Conservation (phyloP, 164 flowering plant genomes). For the Nelumbo lutea region DNA sequence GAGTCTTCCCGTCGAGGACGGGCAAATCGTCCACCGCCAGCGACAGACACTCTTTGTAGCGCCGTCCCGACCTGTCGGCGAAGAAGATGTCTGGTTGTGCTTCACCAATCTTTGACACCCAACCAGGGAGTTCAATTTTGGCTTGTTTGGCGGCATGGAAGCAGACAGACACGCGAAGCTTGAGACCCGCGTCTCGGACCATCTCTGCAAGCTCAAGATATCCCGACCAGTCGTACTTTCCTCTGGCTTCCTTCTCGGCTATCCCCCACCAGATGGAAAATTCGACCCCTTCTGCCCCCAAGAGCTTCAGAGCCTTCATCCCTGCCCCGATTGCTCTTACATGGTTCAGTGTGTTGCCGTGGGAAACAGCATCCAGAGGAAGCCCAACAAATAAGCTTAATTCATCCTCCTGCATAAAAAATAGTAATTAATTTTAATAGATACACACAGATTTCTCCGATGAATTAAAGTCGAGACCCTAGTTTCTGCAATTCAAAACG, state of each 20-base stretch:
- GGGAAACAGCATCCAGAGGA: slow-evolving; percentile 72
- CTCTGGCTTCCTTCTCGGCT: slow-evolving; percentile 72
- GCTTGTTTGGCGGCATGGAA: slow-evolving; percentile 59
- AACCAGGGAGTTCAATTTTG: slow-evolving; percentile 58
- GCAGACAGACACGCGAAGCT: slow-evolving; percentile 72
- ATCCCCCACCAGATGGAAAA: slow-evolving; percentile 93
- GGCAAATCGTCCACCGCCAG: slow-evolving; percentile 74
- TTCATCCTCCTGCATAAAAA: slow-evolving; percentile 16
- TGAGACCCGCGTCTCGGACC: slow-evolving; percentile 69
- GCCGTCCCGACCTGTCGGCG: slow-evolving; percentile 54
- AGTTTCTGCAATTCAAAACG: neutral
- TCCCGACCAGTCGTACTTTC: slow-evolving; percentile 73
- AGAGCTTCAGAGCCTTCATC: slow-evolving; percentile 74
- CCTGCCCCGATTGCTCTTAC: slow-evolving; percentile 74
- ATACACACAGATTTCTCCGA: neutral
- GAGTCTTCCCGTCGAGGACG: slow-evolving; percentile 69
- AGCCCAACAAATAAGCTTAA: slow-evolving; percentile 66
- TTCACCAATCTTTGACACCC: slow-evolving; percentile 71
- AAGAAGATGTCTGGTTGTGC: slow-evolving; percentile 53
- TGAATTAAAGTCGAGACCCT: neutral
- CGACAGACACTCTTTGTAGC: slow-evolving; percentile 62
- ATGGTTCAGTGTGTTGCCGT: slow-evolving; percentile 50
- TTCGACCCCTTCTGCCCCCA: slow-evolving; percentile 94
- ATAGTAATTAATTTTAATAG: neutral
- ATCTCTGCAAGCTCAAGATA: slow-evolving; percentile 73